Conservation (phyloP, 768 basidiomycete species). For the Lenzites betulinus region DNA sequence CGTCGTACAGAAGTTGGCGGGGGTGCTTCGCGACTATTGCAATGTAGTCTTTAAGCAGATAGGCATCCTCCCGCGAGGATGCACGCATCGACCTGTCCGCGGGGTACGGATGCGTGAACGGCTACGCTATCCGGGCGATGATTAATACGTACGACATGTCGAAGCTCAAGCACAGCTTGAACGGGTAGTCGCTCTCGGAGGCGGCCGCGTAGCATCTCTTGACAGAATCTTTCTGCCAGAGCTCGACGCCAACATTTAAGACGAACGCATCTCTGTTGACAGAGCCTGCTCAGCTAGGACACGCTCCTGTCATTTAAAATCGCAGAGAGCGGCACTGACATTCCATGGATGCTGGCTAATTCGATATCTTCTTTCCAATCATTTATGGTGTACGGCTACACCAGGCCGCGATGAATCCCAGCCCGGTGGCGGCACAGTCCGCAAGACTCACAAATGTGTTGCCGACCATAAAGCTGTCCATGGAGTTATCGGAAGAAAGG, state of each 20-base stretch:
- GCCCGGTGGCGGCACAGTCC: no score
- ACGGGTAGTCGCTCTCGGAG: conserved; percentile 36
- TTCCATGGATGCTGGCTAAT: conserved; percentile 27
- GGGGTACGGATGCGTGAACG: background rate
- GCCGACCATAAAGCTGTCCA: conserved; percentile 38
- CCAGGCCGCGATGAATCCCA: background rate
- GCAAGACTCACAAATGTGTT: conserved; percentile 35
- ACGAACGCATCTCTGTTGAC: conserved; percentile 26
- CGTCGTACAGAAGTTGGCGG: conserved; percentile 34
- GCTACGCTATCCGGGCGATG: background rate
- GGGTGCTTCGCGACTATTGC: conserved; percentile 31
- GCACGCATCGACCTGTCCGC: conserved; percentile 35
- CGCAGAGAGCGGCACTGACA: no score
- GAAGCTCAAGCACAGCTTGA: conserved; percentile 41
- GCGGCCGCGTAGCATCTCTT: conserved; percentile 52
- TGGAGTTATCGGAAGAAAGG: no score
- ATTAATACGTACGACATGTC: conserved; percentile 38
- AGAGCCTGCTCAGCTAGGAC: no score
- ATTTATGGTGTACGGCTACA: conserved; percentile 32
- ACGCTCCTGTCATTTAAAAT: no score
- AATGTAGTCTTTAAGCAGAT: conserved; percentile 31
- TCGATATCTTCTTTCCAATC: conserved; percentile 38
- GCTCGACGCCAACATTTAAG: conserved; percentile 30
- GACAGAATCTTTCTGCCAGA: conserved; percentile 29
- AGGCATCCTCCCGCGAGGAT: conserved; percentile 16